Evolutionary conservation across 1,284 basidiomycete genomes (phyloP).

Genomic region (Ganoderma boninense): DNA sequence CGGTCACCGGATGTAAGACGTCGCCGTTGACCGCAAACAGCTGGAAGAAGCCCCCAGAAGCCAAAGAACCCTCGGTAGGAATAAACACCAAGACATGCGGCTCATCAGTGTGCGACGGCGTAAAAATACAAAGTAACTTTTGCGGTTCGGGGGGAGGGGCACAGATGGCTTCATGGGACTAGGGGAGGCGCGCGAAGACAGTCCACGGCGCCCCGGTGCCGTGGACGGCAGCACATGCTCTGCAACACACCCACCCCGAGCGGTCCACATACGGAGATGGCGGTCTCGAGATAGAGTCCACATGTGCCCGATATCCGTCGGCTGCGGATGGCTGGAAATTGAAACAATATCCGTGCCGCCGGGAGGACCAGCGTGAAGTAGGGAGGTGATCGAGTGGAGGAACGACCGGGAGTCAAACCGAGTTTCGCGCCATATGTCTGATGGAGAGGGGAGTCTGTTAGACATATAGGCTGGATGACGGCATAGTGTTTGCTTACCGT

Average conservation of each 20-base stretch:
- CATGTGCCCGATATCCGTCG: conserved; percentile 74
- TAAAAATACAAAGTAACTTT: conserved; percentile 66
- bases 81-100: conserved; percentile 71
- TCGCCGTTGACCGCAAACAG: conserved; percentile 63
- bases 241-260: conserved; percentile 72
- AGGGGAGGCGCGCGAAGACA: conserved; percentile 44
- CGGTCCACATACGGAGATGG: conserved; percentile 85
- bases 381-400: conserved; percentile 47
- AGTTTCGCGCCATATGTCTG: conserved; percentile 76
- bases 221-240: conserved; percentile 56
- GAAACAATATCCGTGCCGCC: conserved; percentile 69
- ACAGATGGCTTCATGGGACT: conserved; percentile 49
- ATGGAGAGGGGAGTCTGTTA: conserved; percentile 1
- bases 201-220: conserved; percentile 43
- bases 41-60: conserved; percentile 76
- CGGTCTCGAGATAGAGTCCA: conserved; percentile 93
- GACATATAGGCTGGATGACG: conserved; percentile 22
- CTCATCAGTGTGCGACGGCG: conserved; percentile 49
- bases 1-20: conserved; percentile 61
- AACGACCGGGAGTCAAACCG: conserved; percentile 68
- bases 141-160: conserved; percentile 66
- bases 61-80: conserved; percentile 66
- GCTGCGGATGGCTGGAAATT: conserved; percentile 71
- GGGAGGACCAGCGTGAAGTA: conserved; percentile 48
- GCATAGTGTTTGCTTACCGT: conserved; percentile 54